A percentile compares a stretch with the other conserved stretches of the same genome.
These are phyloP conservation scores for Xylariales sp. DNA, from an alignment of 2,329 filamentous ascomycete genomes.

Conservation along the genomic window DNA sequence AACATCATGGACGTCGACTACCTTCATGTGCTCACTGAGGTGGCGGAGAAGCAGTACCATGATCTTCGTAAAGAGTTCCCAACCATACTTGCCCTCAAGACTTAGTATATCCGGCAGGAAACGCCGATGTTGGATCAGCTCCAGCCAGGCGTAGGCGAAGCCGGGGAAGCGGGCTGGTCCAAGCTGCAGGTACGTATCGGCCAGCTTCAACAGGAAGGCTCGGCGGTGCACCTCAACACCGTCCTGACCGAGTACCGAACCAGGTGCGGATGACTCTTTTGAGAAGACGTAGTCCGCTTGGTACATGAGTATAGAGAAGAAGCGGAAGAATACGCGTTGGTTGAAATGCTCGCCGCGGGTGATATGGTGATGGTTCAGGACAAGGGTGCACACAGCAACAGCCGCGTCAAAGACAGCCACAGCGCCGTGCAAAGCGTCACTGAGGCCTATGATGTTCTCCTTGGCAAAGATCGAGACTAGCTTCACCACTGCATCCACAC, in stretches of 20 bases:
- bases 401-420: conserved; percentile 72
- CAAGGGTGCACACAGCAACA: conserved; percentile 70
- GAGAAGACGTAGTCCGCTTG: conserved; percentile 59
- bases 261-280: conserved; percentile 28
- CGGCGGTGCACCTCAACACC: conserved; percentile 56
- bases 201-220: conserved; percentile 69
- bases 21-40: conserved; percentile 75
- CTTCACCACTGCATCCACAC: conserved; percentile 77
- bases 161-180: conserved; percentile 73
- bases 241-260: conserved; percentile 26
- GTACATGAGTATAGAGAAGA: conserved; percentile 79
- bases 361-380: conserved; percentile 81
- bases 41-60: conserved; percentile 68
- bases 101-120: conserved; percentile 77
- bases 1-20: conserved; percentile 61
- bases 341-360: conserved; percentile 78
- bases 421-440: conserved; percentile 57
- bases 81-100: conserved; percentile 65
- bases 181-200: conserved; percentile 65
- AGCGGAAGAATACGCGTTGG: conserved; percentile 83
- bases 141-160: conserved; percentile 82
- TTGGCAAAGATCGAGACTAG: conserved; percentile 72
- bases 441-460: conserved; percentile 60
- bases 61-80: conserved; percentile 69
- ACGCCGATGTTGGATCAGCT: conserved; percentile 75